Evolutionary conservation across 1,139 yeast species (phyloP), one percentile per base, ranked within the genome.

Genomic region (Meyerozyma carpophila): DNA sequence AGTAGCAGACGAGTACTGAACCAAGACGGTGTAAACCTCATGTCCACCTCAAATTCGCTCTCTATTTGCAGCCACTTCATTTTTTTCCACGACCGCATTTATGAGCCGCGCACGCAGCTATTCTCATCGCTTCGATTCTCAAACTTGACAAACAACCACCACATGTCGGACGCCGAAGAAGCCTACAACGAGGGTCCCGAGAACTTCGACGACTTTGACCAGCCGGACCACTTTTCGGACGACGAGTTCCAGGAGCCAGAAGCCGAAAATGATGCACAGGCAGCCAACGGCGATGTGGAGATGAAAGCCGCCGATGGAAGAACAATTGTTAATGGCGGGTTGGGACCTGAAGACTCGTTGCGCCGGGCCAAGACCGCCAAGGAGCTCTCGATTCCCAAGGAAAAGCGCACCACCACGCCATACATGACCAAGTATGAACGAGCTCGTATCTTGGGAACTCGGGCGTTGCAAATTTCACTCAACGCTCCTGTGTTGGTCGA

Each of bases 401-500:
- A 88, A 16, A 73, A 88, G 50, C 79, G 99, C 62, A 79, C 90
- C 36, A 93, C 99, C 20, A 93, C 99, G 10, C 99, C 99, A 43
- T 93, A 93, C 63, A 90, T 93, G 98, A 93, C 98, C 47, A 93
- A 93, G 62, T 93, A 93, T 63, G 98, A 93, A 71, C 81, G 97
- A 57, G 98, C 98, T 8, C 81, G 98, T 68, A 89, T 93, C 48
- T 77, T 93, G 56, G 98, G 98, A 29, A 93, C 98, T 9, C 79
- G 98, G 56, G 98, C 98, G 1, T 72, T 93, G 52, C 98, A 93
- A 66, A 93, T 93, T 55, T 87, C 96, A 29, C 87, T 93, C 85
- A 93, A 93, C 62, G 98, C 99, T 1, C 98, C 98, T 2, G 98
- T 93, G 5, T 79, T 93, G 61, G 98, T 94, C 39, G 98, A 94